Evolutionary conservation across 2,329 filamentous ascomycete genomes (phyloP).

Genomic region (Periconia macrospinosa): DNA sequence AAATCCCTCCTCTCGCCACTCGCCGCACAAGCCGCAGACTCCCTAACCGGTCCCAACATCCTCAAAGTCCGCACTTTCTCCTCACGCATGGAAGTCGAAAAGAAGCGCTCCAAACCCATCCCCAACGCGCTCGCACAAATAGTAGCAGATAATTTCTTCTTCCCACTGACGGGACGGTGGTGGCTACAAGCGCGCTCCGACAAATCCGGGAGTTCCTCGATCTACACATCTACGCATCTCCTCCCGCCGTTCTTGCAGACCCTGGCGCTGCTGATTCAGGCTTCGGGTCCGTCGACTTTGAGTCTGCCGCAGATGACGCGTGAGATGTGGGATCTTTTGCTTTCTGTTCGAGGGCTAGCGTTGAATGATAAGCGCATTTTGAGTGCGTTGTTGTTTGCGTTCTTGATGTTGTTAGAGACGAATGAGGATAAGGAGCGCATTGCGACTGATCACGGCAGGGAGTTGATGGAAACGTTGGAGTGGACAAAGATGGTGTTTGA

Average conservation of each 20-base stretch:
- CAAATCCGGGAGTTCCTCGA: slow-evolving; percentile 42
- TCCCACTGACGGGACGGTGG: slow-evolving; percentile 80
- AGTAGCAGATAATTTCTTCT: slow-evolving; percentile 79
- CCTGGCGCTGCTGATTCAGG: slow-evolving; percentile 77
- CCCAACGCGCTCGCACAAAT: slow-evolving; percentile 78
- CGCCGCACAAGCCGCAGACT: slow-evolving; percentile 78
- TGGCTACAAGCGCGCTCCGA: slow-evolving; percentile 62
- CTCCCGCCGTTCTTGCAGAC: slow-evolving; percentile 84
- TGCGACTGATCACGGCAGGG: slow-evolving; percentile 72
- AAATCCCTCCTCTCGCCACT: slow-evolving; percentile 77
- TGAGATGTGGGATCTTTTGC: slow-evolving; percentile 82
- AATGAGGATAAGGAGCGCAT: slow-evolving; percentile 71
- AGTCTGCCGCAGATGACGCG: slow-evolving; percentile 77
- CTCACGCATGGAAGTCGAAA: slow-evolving; percentile 69
- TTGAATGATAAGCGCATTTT: slow-evolving; percentile 65
- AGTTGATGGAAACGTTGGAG: slow-evolving; percentile 82
- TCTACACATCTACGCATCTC: slow-evolving; percentile 74
- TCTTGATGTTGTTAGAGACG: slow-evolving; percentile 79
- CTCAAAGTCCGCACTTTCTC: slow-evolving; percentile 91
- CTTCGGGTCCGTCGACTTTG: slow-evolving; percentile 77
- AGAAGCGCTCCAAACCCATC: slow-evolving; percentile 61
- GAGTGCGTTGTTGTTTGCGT: slow-evolving; percentile 74
- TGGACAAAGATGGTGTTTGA: slow-evolving; percentile 83
- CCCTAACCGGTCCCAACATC: slow-evolving; percentile 74
- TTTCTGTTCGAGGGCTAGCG: slow-evolving; percentile 63